Percentiles rank a stretch among this genome's conserved stretches.
phyloP scores from a whole-genome alignment of 768 basidiomycete species.

The Russula virescens region DNA sequence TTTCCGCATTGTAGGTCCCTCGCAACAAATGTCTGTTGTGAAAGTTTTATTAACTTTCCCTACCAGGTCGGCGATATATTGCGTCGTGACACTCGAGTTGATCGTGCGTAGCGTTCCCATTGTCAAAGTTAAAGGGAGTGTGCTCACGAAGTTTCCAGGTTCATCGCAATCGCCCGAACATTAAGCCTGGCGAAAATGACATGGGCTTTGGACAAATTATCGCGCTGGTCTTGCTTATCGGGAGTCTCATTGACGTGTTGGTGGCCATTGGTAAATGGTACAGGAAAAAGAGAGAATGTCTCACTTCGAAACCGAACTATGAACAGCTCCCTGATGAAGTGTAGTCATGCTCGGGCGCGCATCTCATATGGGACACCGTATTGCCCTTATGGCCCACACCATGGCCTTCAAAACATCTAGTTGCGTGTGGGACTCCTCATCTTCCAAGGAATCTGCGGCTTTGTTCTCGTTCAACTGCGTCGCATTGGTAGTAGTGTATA shows the following conservation, averaged over 20 bases:
- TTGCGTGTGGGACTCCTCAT: too few species aligned
- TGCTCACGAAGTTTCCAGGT: slow-evolving; percentile 8
- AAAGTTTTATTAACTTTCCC: neutral
- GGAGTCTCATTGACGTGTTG: neutral
- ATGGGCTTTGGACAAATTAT: slow-evolving; percentile 18
- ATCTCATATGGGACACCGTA: too few species aligned
- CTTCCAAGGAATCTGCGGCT: too few species aligned
- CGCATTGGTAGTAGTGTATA: too few species aligned
- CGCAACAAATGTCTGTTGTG: neutral
- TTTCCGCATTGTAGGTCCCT: neutral
- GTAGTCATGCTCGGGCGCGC: too few species aligned
- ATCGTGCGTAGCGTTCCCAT: neutral
- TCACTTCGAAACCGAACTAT: too few species aligned
- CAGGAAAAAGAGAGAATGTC: too few species aligned
- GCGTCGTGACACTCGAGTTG: slow-evolving; percentile 6
- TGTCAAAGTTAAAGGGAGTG: neutral
- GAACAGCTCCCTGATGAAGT: too few species aligned
- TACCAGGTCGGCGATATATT: slow-evolving; percentile 3
- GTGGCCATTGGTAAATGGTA: neutral
- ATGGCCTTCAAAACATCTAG: too few species aligned
- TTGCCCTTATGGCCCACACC: too few species aligned
- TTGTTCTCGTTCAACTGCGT: too few species aligned
- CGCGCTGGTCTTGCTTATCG: neutral
- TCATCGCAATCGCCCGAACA: neutral
- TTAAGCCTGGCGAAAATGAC: neutral